Percentiles rank a stretch among this genome's conserved stretches.
phyloP scores from a whole-genome alignment of 2,329 filamentous ascomycete species.

The Colletotrichum sansevieriae region DNA sequence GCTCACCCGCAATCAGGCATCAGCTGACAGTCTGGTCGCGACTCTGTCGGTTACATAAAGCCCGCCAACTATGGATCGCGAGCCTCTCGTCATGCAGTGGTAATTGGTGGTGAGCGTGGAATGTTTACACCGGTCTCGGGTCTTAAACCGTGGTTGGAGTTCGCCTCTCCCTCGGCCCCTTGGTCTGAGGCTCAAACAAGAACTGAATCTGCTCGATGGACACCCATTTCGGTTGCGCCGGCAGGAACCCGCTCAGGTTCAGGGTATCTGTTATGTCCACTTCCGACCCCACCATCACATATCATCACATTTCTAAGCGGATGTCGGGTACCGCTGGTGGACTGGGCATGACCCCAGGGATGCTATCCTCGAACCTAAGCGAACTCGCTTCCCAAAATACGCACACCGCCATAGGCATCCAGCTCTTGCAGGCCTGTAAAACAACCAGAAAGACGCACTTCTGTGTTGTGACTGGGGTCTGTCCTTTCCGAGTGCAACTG shows the following conservation, averaged over 20 bases:
- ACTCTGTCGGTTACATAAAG: constrained; percentile 1
- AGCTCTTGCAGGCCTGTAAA: constrained; percentile 4
- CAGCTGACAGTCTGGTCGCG: not conserved
- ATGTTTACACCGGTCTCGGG: not conserved
- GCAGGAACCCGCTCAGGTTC: not conserved
- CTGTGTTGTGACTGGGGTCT: not conserved
- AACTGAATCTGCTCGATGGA: constrained; percentile 1
- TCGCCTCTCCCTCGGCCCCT: not conserved
- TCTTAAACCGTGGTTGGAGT: not conserved
- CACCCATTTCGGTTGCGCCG: constrained; percentile 7
- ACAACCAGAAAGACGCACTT: not conserved
- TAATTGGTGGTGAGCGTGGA: not conserved
- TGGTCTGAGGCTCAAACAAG: constrained; percentile 4
- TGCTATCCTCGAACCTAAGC: not conserved
- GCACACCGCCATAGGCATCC: constrained; percentile 5
- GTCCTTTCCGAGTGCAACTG: no score
- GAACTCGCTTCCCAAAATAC: not conserved
- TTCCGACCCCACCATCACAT: not conserved
- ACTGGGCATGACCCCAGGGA: not conserved
- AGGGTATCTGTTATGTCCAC: not conserved
- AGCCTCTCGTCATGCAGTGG: not conserved
- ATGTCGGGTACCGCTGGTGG: not conserved
- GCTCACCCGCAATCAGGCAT: not conserved
- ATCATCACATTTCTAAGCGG: not conserved
- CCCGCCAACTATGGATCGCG: not conserved